phyloP scores from a whole-genome alignment of 768 basidiomycete genomes.

The Tulasnella sp. region DNA sequence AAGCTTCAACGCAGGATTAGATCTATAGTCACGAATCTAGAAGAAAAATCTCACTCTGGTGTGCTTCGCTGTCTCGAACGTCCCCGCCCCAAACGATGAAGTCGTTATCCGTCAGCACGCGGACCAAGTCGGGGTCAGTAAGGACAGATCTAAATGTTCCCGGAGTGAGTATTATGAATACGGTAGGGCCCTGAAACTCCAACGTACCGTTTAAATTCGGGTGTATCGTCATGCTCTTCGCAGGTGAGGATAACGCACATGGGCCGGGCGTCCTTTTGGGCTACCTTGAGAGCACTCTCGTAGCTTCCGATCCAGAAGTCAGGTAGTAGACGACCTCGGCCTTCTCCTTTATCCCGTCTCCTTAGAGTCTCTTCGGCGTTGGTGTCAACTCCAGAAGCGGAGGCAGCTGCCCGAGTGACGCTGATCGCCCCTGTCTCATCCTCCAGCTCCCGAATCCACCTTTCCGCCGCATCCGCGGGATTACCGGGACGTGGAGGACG shows the following conservation, averaged over 20 bases:
- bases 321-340: slow-evolving; percentile 37
- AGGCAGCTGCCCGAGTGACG: slow-evolving; percentile 34
- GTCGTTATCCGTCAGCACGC: slow-evolving; percentile 55
- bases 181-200: not conserved
- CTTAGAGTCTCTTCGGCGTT: slow-evolving; percentile 33
- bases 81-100: slow-evolving; percentile 90
- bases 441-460: slow-evolving; percentile 71
- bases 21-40: slow-evolving; percentile 8
- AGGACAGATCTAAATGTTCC: slow-evolving; percentile 47
- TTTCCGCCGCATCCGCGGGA: slow-evolving; percentile 48
- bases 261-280: slow-evolving; percentile 60
- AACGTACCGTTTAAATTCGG: slow-evolving; percentile 70
- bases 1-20: slow-evolving; percentile 26
- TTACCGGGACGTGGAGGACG: slow-evolving; percentile 20
- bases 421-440: slow-evolving; percentile 72
- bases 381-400: slow-evolving; percentile 20
- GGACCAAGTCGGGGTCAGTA: slow-evolving; percentile 59
- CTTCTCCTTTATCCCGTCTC: not conserved
- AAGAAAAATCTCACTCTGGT: slow-evolving; percentile 42
- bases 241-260: slow-evolving; percentile 76
- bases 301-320: slow-evolving; percentile 76
- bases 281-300: slow-evolving; percentile 59
- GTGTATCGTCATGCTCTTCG: slow-evolving; percentile 81
- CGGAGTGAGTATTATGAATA: not conserved
- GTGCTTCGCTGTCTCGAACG: slow-evolving; percentile 69